Evolutionary conservation across 495 filamentous ascomycete species (phyloP).

Genomic region (Ramalina intermedia): DNA sequence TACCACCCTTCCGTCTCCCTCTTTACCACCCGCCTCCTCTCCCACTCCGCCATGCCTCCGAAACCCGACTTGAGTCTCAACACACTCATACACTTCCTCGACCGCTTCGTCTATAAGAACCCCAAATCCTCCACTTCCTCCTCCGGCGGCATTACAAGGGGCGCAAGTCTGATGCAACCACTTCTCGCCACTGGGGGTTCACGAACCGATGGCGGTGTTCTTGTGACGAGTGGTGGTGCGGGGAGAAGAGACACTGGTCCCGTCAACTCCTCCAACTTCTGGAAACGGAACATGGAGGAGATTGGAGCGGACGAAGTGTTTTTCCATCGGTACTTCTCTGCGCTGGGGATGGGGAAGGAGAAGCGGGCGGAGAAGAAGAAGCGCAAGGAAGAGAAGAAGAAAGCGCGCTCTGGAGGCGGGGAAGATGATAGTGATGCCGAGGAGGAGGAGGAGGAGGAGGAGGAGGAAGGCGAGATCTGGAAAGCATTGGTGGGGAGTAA

Average conservation of each 20-base stretch:
- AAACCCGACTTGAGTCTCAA: slow-evolving; percentile 83
- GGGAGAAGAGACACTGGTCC: slow-evolving; percentile 21
- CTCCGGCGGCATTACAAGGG: slow-evolving; percentile 28
- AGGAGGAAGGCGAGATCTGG: slow-evolving; percentile 70
- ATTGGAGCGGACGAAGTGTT: slow-evolving; percentile 86
- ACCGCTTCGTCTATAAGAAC: slow-evolving; percentile 91
- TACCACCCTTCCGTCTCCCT: slow-evolving; percentile 94
- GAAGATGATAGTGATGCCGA: slow-evolving; percentile 36
- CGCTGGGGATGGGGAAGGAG: slow-evolving; percentile 57
- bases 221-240: slow-evolving; percentile 29
- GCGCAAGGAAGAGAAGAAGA: slow-evolving; percentile 29
- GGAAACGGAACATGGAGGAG: slow-evolving; percentile 75
- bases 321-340: slow-evolving; percentile 92
- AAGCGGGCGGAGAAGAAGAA: slow-evolving; percentile 36
- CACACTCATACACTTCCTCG: slow-evolving; percentile 85
- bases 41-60: slow-evolving; percentile 50
- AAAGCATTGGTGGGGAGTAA: slow-evolving; percentile 71
- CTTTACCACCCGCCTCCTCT: slow-evolving; percentile 56
- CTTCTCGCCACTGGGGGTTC: slow-evolving; percentile 44
- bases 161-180: slow-evolving; percentile 91
- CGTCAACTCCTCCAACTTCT: slow-evolving; percentile 82
- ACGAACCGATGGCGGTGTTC: slow-evolving; percentile 34
- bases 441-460: slow-evolving; percentile 25
- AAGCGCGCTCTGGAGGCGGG: slow-evolving; percentile 28
- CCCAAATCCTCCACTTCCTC: slow-evolving; percentile 41